Percentiles rank a stretch among this genome's conserved stretches.
These are phyloP conservation scores for Xylaria sp. DNA, from an alignment of 2,329 filamentous ascomycete genomes.

Conservation along the genomic window DNA sequence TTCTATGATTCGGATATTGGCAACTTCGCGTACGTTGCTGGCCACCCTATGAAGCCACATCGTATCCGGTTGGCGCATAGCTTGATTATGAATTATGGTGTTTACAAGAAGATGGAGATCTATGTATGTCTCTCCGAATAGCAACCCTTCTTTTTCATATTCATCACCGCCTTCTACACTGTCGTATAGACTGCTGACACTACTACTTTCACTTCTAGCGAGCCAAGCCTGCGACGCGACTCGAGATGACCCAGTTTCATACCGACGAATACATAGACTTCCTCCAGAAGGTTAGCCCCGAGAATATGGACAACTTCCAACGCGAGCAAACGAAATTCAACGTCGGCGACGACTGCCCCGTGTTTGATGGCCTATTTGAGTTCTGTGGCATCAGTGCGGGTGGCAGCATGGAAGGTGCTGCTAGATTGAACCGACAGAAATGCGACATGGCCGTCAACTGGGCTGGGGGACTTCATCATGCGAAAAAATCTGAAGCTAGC, in stretches of 20 bases:
- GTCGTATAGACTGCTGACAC: slow-evolving; percentile 9
- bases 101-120: slow-evolving; percentile 96
- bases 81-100: slow-evolving; percentile 92
- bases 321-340: slow-evolving; percentile 95
- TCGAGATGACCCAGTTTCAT: slow-evolving; percentile 94
- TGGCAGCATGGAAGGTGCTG: slow-evolving; percentile 90
- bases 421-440: slow-evolving; percentile 86
- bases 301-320: slow-evolving; percentile 95
- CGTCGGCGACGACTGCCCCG: slow-evolving; percentile 94
- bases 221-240: slow-evolving; percentile 82
- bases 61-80: slow-evolving; percentile 93
- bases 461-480: slow-evolving; percentile 96
- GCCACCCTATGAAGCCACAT: slow-evolving; percentile 99
- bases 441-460: slow-evolving; percentile 98
- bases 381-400: slow-evolving; percentile 96
- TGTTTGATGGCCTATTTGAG: slow-evolving; percentile 97
- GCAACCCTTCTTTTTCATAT: neutral
- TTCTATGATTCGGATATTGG: slow-evolving; percentile 99
- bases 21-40: slow-evolving; percentile 96
- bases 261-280: slow-evolving; percentile 96
- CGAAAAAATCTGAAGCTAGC: slow-evolving; percentile 93
- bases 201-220: slow-evolving; percentile 55
- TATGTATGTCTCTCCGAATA: slow-evolving; percentile 65
- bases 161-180: neutral
- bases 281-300: slow-evolving; percentile 90